phyloP scores from a whole-genome alignment of 805 yeast genomes.

The Saccharomyces kudriavzevii region DNA sequence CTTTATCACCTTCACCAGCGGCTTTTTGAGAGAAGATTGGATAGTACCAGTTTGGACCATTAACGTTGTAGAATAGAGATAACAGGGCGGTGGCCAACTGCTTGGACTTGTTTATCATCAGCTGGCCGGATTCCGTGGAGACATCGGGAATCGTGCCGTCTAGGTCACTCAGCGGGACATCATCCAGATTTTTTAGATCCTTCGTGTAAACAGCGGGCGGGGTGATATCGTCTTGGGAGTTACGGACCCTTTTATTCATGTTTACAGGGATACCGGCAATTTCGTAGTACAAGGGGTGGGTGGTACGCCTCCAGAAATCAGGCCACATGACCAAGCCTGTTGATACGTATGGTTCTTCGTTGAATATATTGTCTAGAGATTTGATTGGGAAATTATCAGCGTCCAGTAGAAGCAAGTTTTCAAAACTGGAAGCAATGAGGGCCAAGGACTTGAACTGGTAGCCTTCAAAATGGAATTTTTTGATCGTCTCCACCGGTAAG shows the following conservation, averaged over 20 bases:
- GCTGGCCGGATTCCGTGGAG: constrained; percentile 67
- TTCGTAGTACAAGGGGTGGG: constrained; percentile 64
- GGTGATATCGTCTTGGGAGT: constrained; percentile 30
- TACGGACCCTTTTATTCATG: constrained; percentile 33
- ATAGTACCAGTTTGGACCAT: constrained; percentile 62
- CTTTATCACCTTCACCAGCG: constrained; percentile 77
- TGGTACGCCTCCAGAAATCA: constrained; percentile 82
- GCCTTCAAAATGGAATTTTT: constrained; percentile 39
- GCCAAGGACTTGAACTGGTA: constrained; percentile 70
- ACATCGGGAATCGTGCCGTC: constrained; percentile 64
- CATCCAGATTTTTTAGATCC: constrained; percentile 18
- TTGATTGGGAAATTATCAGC: constrained; percentile 69
- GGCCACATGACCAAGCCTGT: constrained; percentile 66
- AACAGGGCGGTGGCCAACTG: constrained; percentile 54
- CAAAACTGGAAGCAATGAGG: constrained; percentile 63
- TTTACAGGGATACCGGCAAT: constrained; percentile 56
- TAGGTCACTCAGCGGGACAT: constrained; percentile 47
- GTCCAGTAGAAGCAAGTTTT: constrained; percentile 64
- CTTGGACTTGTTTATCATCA: constrained; percentile 51
- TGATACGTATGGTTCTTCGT: constrained; percentile 46
- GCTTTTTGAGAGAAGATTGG: constrained; percentile 70
- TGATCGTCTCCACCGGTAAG: constrained; percentile 40
- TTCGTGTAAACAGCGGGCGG: constrained; percentile 28
- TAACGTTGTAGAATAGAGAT: constrained; percentile 57
- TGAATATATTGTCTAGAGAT: constrained; percentile 54